phyloP scores from a whole-genome alignment of 805 yeast species.

The Suhomyces prunicola region DNA sequence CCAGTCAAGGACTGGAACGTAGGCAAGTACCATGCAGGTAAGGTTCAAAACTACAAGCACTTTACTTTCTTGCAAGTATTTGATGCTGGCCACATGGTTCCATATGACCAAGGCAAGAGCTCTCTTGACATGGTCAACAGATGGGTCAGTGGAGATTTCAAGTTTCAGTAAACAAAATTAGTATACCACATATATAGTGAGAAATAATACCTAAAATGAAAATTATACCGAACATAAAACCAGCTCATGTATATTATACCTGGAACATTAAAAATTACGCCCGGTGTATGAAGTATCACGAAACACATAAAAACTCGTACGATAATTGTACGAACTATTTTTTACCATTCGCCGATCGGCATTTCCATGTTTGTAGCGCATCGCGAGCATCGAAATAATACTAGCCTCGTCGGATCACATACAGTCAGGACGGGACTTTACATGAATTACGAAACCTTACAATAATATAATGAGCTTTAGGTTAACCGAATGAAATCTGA shows the following conservation, averaged over 20 bases:
- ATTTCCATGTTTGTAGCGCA: background rate
- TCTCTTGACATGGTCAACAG: conserved; percentile 79
- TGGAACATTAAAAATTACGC: too few relatives aligned
- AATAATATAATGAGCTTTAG: too few relatives aligned
- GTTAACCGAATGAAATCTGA: too few relatives aligned
- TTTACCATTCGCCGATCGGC: background rate
- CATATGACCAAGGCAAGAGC: conserved; percentile 79
- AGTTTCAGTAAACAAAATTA: background rate
- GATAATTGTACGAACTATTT: background rate
- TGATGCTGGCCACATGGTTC: conserved; percentile 97
- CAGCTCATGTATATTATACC: too few relatives aligned
- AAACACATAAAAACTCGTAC: background rate
- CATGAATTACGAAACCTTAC: too few relatives aligned
- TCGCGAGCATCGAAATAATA: background rate
- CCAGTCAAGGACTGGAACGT: conserved; percentile 44
- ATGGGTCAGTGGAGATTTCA: conserved; percentile 64
- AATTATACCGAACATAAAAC: too few relatives aligned
- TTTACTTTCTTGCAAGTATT: conserved; percentile 81
- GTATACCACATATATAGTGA: background rate
- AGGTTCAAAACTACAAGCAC: conserved; percentile 66
- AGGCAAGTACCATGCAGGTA: conserved; percentile 48
- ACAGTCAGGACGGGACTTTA: too few relatives aligned
- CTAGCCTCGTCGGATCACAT: background rate
- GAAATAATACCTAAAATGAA: background rate
- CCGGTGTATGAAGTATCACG: too few relatives aligned